Percentiles rank a stretch among this genome's conserved stretches.
These are phyloP conservation scores for Fusarium pseudoanthophilum DNA, from an alignment of 2,329 filamentous ascomycete species.

Conservation along the genomic window DNA sequence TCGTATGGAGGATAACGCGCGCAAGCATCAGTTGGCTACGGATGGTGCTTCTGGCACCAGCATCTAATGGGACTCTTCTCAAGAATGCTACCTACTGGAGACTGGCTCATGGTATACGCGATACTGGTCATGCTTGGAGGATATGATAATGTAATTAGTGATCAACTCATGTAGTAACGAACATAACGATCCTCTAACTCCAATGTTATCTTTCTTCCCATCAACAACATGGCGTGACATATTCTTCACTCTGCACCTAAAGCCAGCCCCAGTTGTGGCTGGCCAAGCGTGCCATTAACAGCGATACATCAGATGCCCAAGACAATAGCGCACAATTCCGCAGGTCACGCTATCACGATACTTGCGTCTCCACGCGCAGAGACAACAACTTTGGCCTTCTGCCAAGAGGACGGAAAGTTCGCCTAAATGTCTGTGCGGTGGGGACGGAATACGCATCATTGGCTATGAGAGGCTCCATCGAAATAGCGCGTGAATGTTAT, in stretches of 20 bases:
- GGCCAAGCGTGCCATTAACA: background rate
- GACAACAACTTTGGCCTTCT: background rate
- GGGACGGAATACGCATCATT: background rate
- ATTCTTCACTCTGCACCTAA: background rate
- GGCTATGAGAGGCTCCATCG: background rate
- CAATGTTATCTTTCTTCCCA: background rate
- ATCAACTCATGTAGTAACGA: background rate
- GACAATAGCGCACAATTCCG: background rate
- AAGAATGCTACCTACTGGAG: background rate
- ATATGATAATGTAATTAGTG: background rate
- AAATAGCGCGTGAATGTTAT: background rate
- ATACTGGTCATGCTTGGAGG: background rate
- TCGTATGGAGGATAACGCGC: constrained; percentile 29
- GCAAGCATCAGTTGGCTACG: constrained; percentile 29
- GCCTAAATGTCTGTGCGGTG: background rate
- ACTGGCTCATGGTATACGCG: background rate
- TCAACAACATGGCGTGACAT: background rate
- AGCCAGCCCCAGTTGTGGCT: background rate
- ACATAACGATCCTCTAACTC: background rate
- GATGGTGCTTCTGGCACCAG: constrained; percentile 9
- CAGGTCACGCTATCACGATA: background rate
- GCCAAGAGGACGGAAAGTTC: background rate
- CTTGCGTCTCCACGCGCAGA: fast-evolving
- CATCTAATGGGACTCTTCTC: background rate
- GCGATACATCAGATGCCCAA: background rate